Evolutionary conservation across 2,329 filamentous ascomycete genomes (phyloP).

Genomic region (Stachybotrys elegans): DNA sequence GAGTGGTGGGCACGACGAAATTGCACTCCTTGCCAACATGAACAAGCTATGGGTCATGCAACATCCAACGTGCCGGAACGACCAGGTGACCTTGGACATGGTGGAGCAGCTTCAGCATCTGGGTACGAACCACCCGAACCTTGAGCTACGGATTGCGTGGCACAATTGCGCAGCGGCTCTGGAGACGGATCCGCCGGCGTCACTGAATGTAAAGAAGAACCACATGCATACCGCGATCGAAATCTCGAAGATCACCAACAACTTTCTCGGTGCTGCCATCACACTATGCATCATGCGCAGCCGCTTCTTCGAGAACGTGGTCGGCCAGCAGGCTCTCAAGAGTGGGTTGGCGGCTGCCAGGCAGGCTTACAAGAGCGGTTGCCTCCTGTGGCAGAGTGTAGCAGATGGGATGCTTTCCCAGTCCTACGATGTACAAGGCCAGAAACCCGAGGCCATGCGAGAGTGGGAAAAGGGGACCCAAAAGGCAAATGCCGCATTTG

Average conservation of each 20-base stretch:
- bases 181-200: slow-evolving; percentile 53
- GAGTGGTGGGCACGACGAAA: slow-evolving; percentile 56
- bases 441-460: slow-evolving; percentile 36
- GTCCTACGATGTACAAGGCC: slow-evolving; percentile 68
- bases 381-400: slow-evolving; percentile 74
- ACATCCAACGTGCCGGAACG: slow-evolving; percentile 50
- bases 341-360: slow-evolving; percentile 64
- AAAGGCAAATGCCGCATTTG: slow-evolving; percentile 38
- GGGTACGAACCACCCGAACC: slow-evolving; percentile 65
- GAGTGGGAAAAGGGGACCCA: slow-evolving; percentile 36
- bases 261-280: slow-evolving; percentile 77
- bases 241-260: slow-evolving; percentile 63
- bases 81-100: slow-evolving; percentile 53
- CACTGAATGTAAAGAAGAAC: slow-evolving; percentile 73
- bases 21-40: slow-evolving; percentile 60
- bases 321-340: slow-evolving; percentile 76
- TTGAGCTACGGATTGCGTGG: slow-evolving; percentile 73
- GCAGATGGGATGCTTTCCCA: slow-evolving; percentile 74
- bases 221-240: slow-evolving; percentile 69
- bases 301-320: slow-evolving; percentile 74
- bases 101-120: slow-evolving; percentile 62
- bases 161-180: slow-evolving; percentile 69
- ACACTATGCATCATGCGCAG: slow-evolving; percentile 81
- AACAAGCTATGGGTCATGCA: slow-evolving; percentile 72
- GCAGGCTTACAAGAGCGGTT: slow-evolving; percentile 65